These are phyloP conservation scores for Clavispora vitiphila DNA, from an alignment of 805 yeast species.

Conservation along the genomic window DNA sequence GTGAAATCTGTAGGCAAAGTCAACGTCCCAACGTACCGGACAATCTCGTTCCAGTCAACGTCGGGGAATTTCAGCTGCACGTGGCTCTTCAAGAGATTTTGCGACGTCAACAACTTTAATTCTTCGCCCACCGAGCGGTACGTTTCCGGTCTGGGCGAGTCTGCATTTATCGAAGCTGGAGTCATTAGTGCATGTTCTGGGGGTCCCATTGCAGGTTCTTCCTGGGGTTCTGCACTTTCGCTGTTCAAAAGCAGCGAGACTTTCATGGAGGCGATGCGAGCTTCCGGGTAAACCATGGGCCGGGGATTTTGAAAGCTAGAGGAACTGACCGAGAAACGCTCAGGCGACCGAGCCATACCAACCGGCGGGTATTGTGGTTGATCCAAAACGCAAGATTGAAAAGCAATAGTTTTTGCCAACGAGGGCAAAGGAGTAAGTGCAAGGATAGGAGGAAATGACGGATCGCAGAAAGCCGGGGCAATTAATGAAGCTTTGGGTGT, in stretches of 20 bases:
- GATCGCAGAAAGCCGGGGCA: no score
- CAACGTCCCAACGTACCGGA: not conserved
- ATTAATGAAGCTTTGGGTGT: no score
- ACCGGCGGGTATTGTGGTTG: not conserved
- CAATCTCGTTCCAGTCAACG: constrained; percentile 6
- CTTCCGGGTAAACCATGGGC: not conserved
- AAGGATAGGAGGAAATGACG: no score
- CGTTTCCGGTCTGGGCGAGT: not conserved
- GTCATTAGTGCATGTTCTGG: not conserved
- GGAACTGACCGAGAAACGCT: no score
- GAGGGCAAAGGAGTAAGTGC: no score
- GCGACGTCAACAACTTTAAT: not conserved
- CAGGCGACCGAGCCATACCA: not conserved
- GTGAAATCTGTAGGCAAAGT: constrained; percentile 4
- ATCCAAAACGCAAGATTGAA: not conserved
- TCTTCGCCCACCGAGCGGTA: not conserved
- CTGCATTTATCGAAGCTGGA: not conserved
- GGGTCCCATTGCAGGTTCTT: not conserved
- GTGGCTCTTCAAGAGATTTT: constrained; percentile 1
- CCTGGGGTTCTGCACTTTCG: not conserved
- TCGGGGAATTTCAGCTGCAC: constrained; percentile 2
- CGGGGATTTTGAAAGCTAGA: no score
- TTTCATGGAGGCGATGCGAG: not conserved
- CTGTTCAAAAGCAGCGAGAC: constrained; percentile 1
- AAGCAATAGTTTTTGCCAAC: no score